A percentile compares a stretch with the other conserved stretches of the same genome.
Conservation (phyloP, 768 basidiomycete species). For the Porphyrellus cyaneotinctus region DNA sequence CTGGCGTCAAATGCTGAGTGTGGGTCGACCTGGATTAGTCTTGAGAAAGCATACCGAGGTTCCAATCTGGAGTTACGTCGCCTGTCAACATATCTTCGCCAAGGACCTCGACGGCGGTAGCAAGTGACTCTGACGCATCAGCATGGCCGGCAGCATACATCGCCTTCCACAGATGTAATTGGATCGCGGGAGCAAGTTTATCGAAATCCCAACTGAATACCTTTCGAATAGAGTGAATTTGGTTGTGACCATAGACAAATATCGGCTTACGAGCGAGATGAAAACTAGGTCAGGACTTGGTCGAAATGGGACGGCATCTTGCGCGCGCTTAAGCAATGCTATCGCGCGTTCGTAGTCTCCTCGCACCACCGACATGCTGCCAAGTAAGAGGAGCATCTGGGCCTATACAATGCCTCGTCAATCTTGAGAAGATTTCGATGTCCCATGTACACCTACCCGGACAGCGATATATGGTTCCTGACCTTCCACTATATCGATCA, state of each 20-base stretch:
- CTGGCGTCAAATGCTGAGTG: neutral
- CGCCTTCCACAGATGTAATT: neutral
- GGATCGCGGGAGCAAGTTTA: neutral
- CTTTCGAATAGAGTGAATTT: neutral
- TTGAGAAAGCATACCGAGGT: neutral
- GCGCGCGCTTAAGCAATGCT: neutral
- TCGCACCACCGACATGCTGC: neutral
- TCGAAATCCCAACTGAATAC: conserved; percentile 17
- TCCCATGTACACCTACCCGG: neutral
- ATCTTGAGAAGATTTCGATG: neutral
- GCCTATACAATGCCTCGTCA: neutral
- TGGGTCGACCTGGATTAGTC: neutral
- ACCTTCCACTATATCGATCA: neutral
- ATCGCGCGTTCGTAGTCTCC: neutral
- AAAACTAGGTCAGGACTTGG: neutral
- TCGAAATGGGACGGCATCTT: neutral
- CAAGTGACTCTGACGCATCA: neutral
- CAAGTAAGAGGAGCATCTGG: neutral
- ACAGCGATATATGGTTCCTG: neutral
- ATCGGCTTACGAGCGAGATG: neutral
- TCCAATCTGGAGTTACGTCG: neutral
- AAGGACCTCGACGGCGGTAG: neutral
- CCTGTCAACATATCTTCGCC: neutral
- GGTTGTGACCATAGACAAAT: neutral
- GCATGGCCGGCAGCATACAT: neutral